phyloP scores from a whole-genome alignment of 2,329 filamentous ascomycete species.

The Beauveria rudraprayagi region DNA sequence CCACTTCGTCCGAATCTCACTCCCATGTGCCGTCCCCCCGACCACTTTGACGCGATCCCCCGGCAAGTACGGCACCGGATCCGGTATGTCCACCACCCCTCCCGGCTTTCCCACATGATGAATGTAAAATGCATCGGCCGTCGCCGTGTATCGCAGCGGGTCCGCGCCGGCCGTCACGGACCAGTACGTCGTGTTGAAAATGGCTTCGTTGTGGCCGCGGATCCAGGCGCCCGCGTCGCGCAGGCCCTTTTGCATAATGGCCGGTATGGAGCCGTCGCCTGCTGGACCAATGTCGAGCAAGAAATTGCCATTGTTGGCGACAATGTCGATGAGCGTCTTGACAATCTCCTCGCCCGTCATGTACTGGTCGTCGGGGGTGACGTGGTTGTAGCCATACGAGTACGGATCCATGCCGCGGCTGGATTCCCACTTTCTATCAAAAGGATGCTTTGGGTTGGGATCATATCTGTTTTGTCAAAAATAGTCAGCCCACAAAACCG shows the following conservation, averaged over 20 bases:
- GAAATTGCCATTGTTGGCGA: conserved; percentile 48
- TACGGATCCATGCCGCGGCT: conserved; percentile 54
- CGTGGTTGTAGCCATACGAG: conserved; percentile 51
- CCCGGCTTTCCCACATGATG: conserved; percentile 34
- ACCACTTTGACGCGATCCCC: conserved; percentile 40
- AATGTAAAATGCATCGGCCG: conserved; percentile 44
- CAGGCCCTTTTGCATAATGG: conserved; percentile 38
- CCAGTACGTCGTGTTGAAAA: conserved; percentile 52
- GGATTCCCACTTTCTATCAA: conserved; percentile 47
- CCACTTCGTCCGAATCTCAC: conserved; percentile 15
- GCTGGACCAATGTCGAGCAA: conserved; percentile 47
- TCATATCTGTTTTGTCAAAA: neutral
- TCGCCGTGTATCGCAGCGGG: conserved; percentile 43
- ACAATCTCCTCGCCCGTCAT: conserved; percentile 44
- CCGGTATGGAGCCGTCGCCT: conserved; percentile 46
- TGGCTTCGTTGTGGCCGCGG: conserved; percentile 41
- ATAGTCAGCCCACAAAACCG: no score
- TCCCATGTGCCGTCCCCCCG: conserved; percentile 23
- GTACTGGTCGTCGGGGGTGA: conserved; percentile 39
- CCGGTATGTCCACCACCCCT: conserved; percentile 27
- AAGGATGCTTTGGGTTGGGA: conserved; percentile 6
- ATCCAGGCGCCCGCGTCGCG: conserved; percentile 47
- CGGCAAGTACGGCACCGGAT: conserved; percentile 36
- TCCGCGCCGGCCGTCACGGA: conserved; percentile 36
- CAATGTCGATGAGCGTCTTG: conserved; percentile 41